Conservation (phyloP, 1,284 basidiomycete species). For the Ceratobasidium sp. region DNA sequence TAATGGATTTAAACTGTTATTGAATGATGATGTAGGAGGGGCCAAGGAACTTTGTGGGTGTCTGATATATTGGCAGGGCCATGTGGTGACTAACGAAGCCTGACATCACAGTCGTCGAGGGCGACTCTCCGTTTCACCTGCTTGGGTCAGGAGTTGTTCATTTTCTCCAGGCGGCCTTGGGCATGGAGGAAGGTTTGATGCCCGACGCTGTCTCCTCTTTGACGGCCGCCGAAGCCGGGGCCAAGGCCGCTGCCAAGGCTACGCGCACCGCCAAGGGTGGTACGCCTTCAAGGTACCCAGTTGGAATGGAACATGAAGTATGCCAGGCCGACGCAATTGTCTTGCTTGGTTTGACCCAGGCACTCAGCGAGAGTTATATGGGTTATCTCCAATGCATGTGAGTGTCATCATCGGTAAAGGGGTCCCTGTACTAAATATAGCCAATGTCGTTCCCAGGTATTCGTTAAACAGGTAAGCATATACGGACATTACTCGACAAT, state of each 20-base stretch:
- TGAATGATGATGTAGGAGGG: conserved; percentile 65
- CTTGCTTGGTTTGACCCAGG: conserved; percentile 69
- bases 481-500: conserved; percentile 35
- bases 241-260: conserved; percentile 61
- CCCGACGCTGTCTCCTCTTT: conserved; percentile 64
- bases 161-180: conserved; percentile 78
- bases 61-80: not conserved
- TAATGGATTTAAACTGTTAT: conserved; percentile 68
- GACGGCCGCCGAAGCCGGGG: conserved; percentile 62
- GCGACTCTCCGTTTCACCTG: conserved; percentile 69
- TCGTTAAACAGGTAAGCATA: conserved; percentile 62
- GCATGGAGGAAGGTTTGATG: conserved; percentile 70
- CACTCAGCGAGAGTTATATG: conserved; percentile 67
- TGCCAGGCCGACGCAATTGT: conserved; percentile 73
- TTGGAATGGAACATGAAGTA: conserved; percentile 75
- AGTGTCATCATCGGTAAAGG: conserved; percentile 43
- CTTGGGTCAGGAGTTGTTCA: conserved; percentile 73
- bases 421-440: conserved; percentile 6
- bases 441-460: conserved; percentile 51
- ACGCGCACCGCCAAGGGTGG: conserved; percentile 54
- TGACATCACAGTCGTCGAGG: conserved; percentile 49
- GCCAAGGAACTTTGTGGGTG: conserved; percentile 56
- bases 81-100: not conserved
- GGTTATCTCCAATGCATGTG: conserved; percentile 79
- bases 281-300: conserved; percentile 52